Evolutionary conservation across 345 rosid species (phyloP).

Genomic region (Eucalyptus virginea): DNA sequence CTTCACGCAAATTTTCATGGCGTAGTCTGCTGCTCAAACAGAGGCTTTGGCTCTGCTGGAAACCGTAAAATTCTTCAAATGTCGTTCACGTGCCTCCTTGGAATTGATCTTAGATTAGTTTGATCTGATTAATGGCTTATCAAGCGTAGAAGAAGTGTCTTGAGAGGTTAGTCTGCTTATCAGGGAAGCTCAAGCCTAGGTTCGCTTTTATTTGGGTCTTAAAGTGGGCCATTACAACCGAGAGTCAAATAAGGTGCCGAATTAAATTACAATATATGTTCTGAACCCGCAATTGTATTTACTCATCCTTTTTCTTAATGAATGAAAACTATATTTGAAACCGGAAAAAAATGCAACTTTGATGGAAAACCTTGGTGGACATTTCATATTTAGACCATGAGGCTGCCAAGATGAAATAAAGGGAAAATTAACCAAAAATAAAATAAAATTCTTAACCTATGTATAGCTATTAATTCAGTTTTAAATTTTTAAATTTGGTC

Average conservation of each 20-base stretch:
- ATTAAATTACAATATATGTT: neutral
- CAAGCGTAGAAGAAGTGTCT: neutral
- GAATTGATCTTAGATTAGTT: neutral
- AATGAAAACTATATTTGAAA: neutral
- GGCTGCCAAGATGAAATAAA: neutral
- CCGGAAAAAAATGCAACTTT: neutral
- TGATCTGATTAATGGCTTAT: neutral
- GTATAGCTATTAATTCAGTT: neutral
- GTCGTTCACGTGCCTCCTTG: neutral
- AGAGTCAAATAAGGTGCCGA: neutral
- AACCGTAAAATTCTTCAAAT: neutral
- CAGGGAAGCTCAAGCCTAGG: neutral
- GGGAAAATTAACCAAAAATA: neutral
- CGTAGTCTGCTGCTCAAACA: neutral
- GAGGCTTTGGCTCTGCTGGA: neutral
- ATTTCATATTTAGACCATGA: neutral
- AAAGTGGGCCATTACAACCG: neutral
- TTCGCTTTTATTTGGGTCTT: neutral
- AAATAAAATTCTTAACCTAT: neutral
- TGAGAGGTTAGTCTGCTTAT: neutral
- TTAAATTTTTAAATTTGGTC: rapidly evolving
- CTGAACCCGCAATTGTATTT: neutral
- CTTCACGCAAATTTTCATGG: no score
- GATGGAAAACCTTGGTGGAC: neutral
- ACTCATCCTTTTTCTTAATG: neutral